Percentiles rank a stretch among this genome's conserved stretches.
Evolutionary conservation across 164 flowering plant species (phyloP).

Genomic region (Saururus chinensis): DNA sequence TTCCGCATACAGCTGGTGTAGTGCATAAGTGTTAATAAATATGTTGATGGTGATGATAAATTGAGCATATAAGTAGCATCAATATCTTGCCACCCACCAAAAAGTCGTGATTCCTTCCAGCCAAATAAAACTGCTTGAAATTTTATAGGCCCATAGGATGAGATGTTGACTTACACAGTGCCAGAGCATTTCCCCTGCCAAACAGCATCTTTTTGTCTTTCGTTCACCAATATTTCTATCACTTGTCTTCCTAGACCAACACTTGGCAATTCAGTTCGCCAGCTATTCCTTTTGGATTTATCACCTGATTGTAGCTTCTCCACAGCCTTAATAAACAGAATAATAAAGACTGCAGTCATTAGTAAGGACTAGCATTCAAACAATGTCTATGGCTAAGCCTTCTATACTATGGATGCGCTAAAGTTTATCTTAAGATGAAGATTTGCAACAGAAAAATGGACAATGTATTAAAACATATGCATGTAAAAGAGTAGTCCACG

Average conservation of each 20-base stretch:
- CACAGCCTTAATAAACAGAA: slow-evolving; percentile 49
- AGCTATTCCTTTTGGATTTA: slow-evolving; percentile 60
- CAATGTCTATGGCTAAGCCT: neutral
- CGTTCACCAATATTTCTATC: slow-evolving; percentile 51
- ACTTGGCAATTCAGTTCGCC: slow-evolving; percentile 66
- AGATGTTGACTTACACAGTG: slow-evolving; percentile 72
- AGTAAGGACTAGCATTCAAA: neutral
- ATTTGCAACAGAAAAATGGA: no score
- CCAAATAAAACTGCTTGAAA: neutral
- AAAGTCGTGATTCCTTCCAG: neutral
- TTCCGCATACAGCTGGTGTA: no score
- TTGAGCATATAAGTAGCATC: neutral
- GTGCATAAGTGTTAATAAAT: no score
- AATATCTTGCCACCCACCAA: neutral
- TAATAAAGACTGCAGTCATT: neutral
- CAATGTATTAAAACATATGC: no score
- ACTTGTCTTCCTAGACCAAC: slow-evolving; percentile 55
- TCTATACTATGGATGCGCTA: no score
- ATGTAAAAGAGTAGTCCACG: no score
- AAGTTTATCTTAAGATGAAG: neutral
- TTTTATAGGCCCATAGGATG: neutral
- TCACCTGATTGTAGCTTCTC: slow-evolving; percentile 65
- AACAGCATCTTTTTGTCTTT: slow-evolving; percentile 54
- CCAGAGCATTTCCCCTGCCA: slow-evolving; percentile 99
- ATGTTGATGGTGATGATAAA: neutral